Conservation (phyloP, 148 eudicot genomes). For the Salicornia ramosissima region DNA sequence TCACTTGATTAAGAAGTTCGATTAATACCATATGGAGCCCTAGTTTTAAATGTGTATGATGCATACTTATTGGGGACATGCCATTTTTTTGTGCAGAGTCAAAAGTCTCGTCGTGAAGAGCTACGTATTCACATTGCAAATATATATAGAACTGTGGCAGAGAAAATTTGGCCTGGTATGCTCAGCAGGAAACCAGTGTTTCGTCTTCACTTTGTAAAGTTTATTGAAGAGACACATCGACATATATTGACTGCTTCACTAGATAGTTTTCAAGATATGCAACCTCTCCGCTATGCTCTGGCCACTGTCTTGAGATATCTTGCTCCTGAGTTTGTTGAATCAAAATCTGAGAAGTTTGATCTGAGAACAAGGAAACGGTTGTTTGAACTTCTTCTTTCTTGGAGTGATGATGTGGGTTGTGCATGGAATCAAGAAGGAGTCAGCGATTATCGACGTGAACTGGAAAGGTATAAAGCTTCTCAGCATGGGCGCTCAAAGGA, state of each 20-base stretch:
- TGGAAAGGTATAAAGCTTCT: slow-evolving; percentile 88
- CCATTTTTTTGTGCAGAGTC: slow-evolving; percentile 49
- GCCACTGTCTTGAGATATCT: slow-evolving; percentile 88
- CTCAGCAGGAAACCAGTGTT: slow-evolving; percentile 86
- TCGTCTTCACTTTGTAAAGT: slow-evolving; percentile 87
- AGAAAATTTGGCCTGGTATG: slow-evolving; percentile 97
- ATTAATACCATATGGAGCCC: not conserved
- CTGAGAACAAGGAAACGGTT: slow-evolving; percentile 77
- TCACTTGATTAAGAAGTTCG: not conserved
- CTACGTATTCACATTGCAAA: slow-evolving; percentile 81
- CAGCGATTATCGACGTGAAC: slow-evolving; percentile 91
- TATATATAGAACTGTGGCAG: slow-evolving; percentile 88
- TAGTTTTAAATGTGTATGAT: no score
- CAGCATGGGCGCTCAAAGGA: slow-evolving; percentile 93
- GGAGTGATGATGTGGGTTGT: slow-evolving; percentile 83
- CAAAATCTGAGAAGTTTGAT: slow-evolving; percentile 94
- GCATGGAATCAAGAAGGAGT: slow-evolving; percentile 89
- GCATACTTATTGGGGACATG: not conserved
- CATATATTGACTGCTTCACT: slow-evolving; percentile 55
- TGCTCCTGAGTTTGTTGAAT: slow-evolving; percentile 97
- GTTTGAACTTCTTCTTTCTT: slow-evolving; percentile 89
- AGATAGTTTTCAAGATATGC: slow-evolving; percentile 87
- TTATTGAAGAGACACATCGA: slow-evolving; percentile 86
- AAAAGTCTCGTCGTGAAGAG: slow-evolving; percentile 97
- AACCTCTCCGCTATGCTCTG: slow-evolving; percentile 89